These are phyloP conservation scores for Halophytophthora polymorphica DNA, from an alignment of 352 stramenopile genomes.

Conservation along the genomic window DNA sequence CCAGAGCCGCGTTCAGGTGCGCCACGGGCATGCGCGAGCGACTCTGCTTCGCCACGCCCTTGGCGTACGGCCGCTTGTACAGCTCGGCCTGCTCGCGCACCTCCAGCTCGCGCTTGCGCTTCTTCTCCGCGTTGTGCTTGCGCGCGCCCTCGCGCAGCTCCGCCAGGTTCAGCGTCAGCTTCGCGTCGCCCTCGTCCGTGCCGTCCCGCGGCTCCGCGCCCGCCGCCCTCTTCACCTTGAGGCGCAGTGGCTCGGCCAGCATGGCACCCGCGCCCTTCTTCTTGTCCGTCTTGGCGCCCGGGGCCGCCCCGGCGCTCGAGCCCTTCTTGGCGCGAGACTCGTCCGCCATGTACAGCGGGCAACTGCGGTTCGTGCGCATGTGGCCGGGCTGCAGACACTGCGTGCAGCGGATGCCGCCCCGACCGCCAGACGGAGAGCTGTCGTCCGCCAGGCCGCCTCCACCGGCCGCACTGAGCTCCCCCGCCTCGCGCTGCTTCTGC, in stretches of 20 bases:
- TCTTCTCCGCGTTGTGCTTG: constrained; percentile 78
- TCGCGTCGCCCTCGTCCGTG: constrained; percentile 29
- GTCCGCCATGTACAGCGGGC: constrained; percentile 79
- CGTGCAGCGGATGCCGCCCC: constrained; percentile 75
- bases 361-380: constrained; percentile 84
- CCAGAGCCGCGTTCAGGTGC: constrained; percentile 64
- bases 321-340: constrained; percentile 40
- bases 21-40: constrained; percentile 72
- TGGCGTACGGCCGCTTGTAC: constrained; percentile 81
- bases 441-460: constrained; percentile 18
- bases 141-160: constrained; percentile 71
- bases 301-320: constrained; percentile 1
- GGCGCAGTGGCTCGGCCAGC: constrained; percentile 46
- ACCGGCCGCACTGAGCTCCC: constrained; percentile 10
- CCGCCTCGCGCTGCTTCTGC: constrained; percentile 63
- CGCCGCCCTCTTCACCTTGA: constrained; percentile 58
- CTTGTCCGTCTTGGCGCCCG: constrained; percentile 17
- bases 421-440: constrained; percentile 20
- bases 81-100: constrained; percentile 71
- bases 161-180: constrained; percentile 76
- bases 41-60: constrained; percentile 68
- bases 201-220: constrained; percentile 10
- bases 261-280: constrained; percentile 16
- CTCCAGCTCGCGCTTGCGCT: constrained; percentile 73
- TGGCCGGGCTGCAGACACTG: constrained; percentile 76